Evolutionary conservation across 2,329 filamentous ascomycete species (phyloP), one percentile per base, ranked within the genome.

Genomic region (Trichoderma hamatum): DNA sequence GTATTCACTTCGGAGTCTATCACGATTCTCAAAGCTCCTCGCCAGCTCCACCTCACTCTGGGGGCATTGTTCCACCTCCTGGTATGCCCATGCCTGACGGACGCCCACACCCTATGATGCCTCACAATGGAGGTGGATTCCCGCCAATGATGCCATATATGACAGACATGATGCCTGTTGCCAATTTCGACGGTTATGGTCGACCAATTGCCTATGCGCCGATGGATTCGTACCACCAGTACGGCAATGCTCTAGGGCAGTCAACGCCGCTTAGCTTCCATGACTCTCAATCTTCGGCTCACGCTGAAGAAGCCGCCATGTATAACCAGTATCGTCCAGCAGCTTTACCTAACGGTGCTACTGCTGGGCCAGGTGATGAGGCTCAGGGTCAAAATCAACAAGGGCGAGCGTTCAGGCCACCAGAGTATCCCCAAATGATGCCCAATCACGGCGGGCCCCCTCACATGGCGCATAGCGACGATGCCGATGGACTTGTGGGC

Each of bases 231-330:
- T 79, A 79, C 67, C 74, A 72, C 54, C 72, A 74, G 5, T 75
- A 78, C 69, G 75, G 75, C 28, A 78, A 77, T 71, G 80, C 78
- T 72, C 85, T 86, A 74, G 84, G 84, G 3, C 85, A 87, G 2
- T 83, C 84, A 1, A 88, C 86, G 2, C 85, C 87, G 4, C 87
- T 87, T 71, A 89, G 87, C 76, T 88, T 88, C 73, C 88, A 88
- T 67, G 87, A 84, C 43, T 89, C 88, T 2, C 88, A 89, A 70
- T 83, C 86, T 43, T 88, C 87, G 1, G 81, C 78, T 5, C 82
- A 83, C 54, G 81, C 79, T 19, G 84, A 83, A 49, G 83, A 85
- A 14, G 80, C 78, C 34, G 80, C 79, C 68, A 76, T 81, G 66
- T 80, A 78, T 65, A 79, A 77, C 30, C 82, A 82, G 70, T 82